Evolutionary conservation across 2,329 filamentous ascomycete species (phyloP).

Genomic region (Fusarium torreyae): DNA sequence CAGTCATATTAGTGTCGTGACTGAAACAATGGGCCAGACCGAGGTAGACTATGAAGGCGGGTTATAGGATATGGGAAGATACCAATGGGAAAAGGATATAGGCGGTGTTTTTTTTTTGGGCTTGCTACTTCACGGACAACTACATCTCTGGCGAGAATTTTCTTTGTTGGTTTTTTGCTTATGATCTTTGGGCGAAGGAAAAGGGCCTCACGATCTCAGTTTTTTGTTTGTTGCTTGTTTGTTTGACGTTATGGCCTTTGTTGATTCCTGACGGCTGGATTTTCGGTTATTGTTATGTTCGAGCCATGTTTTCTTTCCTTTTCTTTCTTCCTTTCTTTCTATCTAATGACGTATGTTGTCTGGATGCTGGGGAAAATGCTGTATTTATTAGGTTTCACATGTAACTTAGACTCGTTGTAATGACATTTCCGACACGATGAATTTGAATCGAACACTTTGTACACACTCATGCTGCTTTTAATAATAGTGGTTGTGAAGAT

Average conservation of each 20-base stretch:
- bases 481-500: no score
- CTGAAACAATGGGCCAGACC: constrained; percentile 53
- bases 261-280: constrained; percentile 14
- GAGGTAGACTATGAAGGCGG: constrained; percentile 56
- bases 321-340: constrained; percentile 8
- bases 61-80: constrained; percentile 48
- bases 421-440: constrained; percentile 29
- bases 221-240: constrained; percentile 24
- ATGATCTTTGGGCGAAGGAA: constrained; percentile 13
- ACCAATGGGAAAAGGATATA: constrained; percentile 38
- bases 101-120: constrained; percentile 38
- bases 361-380: constrained; percentile 11
- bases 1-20: constrained; percentile 57
- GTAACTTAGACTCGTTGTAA: constrained; percentile 42
- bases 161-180: constrained; percentile 30
- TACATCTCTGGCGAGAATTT: constrained; percentile 33
- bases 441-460: constrained; percentile 1
- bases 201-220: constrained; percentile 38
- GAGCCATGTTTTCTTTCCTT: constrained; percentile 1
- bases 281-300: constrained; percentile 23
- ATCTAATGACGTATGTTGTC: constrained; percentile 28
- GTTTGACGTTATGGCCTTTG: constrained; percentile 8
- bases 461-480: not conserved
- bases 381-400: constrained; percentile 26
- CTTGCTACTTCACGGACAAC: constrained; percentile 19